Percentiles rank a stretch among this genome's conserved stretches.
Conservation (phyloP, 441 rosid genomes). For the Pelargonium cotyledonis region DNA sequence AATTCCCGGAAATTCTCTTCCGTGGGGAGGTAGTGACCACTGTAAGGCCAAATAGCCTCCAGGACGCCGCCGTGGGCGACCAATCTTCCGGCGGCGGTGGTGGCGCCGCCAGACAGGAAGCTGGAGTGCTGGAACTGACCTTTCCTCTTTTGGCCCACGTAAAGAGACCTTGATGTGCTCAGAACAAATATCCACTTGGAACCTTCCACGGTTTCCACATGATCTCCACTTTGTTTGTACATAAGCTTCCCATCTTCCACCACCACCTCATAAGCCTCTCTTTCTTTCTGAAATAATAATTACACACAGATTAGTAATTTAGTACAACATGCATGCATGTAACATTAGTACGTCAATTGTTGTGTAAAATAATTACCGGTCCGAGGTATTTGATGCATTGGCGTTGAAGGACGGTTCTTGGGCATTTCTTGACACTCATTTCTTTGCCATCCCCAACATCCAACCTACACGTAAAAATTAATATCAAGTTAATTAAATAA, state of each 20-base stretch:
- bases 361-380: conserved; percentile 56
- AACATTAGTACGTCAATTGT: too few relatives aligned
- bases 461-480: conserved; percentile 46
- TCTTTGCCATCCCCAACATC: conserved; percentile 85
- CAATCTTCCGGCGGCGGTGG: conserved; percentile 74
- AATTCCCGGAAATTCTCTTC: conserved; percentile 82
- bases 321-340: neutral
- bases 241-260: conserved; percentile 57
- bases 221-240: conserved; percentile 34
- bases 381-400: conserved; percentile 78
- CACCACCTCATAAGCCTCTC: conserved; percentile 61
- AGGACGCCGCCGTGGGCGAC: conserved; percentile 62
- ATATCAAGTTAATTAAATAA: neutral
- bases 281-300: conserved; percentile 48
- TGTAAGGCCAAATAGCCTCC: conserved; percentile 92
- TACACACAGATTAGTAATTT: neutral
- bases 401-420: conserved; percentile 44
- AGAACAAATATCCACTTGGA: conserved; percentile 74
- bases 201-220: conserved; percentile 42
- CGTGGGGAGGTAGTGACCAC: conserved; percentile 93
- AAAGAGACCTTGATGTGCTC: conserved; percentile 64
- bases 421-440: conserved; percentile 41
- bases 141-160: conserved; percentile 83
- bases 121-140: conserved; percentile 84
- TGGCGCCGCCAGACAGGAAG: conserved; percentile 78